These are phyloP conservation scores for Cydonia oblonga DNA, from an alignment of 331 rosid species.

Conservation along the genomic window DNA sequence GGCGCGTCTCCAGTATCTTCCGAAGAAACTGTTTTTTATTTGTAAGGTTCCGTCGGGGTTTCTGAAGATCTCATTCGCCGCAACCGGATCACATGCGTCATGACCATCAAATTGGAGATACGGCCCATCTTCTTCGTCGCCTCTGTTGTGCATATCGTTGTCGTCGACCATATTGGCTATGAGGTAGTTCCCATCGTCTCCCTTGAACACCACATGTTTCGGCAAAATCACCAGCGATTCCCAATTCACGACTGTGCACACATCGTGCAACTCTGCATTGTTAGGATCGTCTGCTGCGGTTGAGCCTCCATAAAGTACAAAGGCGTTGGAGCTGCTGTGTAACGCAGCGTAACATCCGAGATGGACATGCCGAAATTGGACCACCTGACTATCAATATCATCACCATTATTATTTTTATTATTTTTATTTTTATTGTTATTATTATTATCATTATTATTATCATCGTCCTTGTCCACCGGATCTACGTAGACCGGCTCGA, in stretches of 20 bases:
- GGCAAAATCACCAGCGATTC: constrained; percentile 5
- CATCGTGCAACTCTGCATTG: background rate
- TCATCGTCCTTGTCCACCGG: background rate
- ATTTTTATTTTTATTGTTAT: background rate
- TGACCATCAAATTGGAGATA: background rate
- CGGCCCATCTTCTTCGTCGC: background rate
- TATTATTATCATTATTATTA: background rate
- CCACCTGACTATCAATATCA: background rate
- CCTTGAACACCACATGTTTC: background rate
- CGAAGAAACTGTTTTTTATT: background rate
- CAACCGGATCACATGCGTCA: background rate
- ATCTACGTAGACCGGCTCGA: background rate
- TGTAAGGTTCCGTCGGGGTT: background rate
- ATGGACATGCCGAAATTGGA: constrained; percentile 2
- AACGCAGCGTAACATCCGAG: background rate
- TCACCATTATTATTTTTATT: background rate
- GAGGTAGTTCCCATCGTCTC: background rate
- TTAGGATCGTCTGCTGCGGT: background rate
- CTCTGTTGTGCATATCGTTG: background rate
- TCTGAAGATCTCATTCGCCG: background rate
- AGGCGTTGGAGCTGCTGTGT: background rate
- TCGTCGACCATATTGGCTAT: background rate
- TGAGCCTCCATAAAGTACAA: background rate
- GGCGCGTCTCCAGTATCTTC: background rate
- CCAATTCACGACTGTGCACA: background rate